These are phyloP conservation scores for Ceratocystiopsis sp. DNA, from an alignment of 2,329 filamentous ascomycete genomes.

Conservation along the genomic window DNA sequence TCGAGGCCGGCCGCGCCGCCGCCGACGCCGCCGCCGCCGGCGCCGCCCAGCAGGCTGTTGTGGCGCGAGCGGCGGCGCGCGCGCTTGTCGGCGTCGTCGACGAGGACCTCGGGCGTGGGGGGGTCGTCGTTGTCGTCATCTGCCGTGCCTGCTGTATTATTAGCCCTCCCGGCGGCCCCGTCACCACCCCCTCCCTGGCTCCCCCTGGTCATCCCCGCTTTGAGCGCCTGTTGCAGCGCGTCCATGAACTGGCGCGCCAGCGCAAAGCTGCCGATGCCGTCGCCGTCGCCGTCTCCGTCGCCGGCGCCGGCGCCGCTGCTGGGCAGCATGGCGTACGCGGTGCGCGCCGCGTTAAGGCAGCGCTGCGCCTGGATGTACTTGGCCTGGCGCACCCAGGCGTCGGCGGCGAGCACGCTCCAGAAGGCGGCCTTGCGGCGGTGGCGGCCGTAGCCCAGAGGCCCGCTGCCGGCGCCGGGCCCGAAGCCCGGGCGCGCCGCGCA, in stretches of 20 bases:
- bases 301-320: too few species aligned
- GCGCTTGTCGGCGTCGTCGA: constrained; percentile 25
- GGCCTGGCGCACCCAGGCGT: constrained; percentile 64
- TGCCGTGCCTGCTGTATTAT: neutral
- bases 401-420: constrained; percentile 71
- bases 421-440: constrained; percentile 72
- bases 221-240: constrained; percentile 31
- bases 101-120: constrained; percentile 18
- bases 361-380: constrained; percentile 65
- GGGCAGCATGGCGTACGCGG: constrained; percentile 33
- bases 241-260: constrained; percentile 34
- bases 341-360: constrained; percentile 53
- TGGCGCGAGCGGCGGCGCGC: constrained; percentile 34
- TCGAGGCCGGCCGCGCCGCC: constrained; percentile 14
- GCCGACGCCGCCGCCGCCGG: constrained; percentile 5
- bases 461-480: constrained; percentile 31
- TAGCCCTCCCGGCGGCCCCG: too few species aligned
- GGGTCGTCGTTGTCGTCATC: too few species aligned
- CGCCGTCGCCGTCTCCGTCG: too few species aligned
- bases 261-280: constrained; percentile 34
- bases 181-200: too few species aligned
- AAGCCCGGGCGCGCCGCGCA: constrained; percentile 45
- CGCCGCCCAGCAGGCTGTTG: constrained; percentile 33
- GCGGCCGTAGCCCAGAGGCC: constrained; percentile 49
- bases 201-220: constrained; percentile 26